phyloP scores from a whole-genome alignment of 768 basidiomycete genomes.

The Podaxis sp. region DNA sequence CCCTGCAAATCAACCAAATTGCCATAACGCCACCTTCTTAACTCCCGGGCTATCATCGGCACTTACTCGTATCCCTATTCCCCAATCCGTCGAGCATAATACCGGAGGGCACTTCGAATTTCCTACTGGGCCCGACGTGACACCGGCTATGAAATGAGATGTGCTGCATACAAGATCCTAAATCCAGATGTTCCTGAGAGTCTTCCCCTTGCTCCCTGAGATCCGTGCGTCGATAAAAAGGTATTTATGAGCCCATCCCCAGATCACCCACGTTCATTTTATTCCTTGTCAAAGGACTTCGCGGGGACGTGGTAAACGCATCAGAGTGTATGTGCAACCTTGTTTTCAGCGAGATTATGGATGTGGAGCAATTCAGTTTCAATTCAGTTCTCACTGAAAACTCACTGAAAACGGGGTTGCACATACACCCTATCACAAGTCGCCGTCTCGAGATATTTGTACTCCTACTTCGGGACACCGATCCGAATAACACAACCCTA shows the following conservation, averaged over 20 bases:
- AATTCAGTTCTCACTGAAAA: too few species aligned
- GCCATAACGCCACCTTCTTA: background rate
- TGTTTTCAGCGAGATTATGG: too few species aligned
- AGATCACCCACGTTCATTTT: background rate
- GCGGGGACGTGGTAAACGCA: background rate
- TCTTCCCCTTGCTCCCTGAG: background rate
- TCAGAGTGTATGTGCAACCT: too few species aligned
- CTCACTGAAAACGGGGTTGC: too few species aligned
- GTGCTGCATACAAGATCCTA: background rate
- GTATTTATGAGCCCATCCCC: background rate
- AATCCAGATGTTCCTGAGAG: background rate
- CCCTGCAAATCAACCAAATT: background rate
- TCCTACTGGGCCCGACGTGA: background rate
- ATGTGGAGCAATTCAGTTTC: too few species aligned
- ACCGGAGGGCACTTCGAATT: background rate
- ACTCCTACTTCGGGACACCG: background rate
- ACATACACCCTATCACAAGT: too few species aligned
- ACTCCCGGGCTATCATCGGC: background rate
- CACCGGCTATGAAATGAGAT: background rate
- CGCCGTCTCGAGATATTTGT: background rate
- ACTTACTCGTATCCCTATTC: constrained; percentile 2
- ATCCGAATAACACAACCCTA: background rate
- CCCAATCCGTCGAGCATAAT: background rate
- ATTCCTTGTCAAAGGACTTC: background rate
- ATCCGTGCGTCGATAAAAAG: too few species aligned